Conservation (phyloP, 495 filamentous ascomycete species). For the Tuber calosporum region DNA sequence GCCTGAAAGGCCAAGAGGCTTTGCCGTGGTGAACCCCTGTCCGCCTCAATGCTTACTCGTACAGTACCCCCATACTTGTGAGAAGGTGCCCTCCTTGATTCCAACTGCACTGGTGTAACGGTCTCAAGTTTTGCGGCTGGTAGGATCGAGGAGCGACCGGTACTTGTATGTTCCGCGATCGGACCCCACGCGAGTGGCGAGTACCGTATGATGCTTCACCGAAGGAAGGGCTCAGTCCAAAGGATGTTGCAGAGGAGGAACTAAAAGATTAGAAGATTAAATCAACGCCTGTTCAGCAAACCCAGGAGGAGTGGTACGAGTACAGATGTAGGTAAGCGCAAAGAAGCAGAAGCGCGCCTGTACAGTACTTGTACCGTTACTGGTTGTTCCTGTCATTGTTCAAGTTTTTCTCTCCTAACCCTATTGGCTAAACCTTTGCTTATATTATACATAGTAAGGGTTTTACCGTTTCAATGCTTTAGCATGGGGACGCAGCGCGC, state of each 20-base stretch:
- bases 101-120: not conserved
- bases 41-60: not conserved
- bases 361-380: not conserved
- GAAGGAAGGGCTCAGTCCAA: not conserved
- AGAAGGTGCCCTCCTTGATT: not conserved
- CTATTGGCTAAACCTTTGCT: not conserved
- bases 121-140: not conserved
- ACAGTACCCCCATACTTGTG: not conserved
- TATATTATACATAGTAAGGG: not conserved
- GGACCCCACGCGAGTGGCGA: not conserved
- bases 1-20: not conserved
- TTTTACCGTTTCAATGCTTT: not conserved
- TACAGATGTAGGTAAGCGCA: not conserved
- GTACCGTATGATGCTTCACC: not conserved
- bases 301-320: not conserved
- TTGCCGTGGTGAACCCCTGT: not conserved
- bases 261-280: not conserved
- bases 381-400: not conserved
- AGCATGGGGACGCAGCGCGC: not conserved
- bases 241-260: not conserved
- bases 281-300: not conserved
- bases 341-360: not conserved
- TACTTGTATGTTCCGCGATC: not conserved
- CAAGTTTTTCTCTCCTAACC: not conserved
- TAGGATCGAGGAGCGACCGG: not conserved